Percentiles rank a stretch among this genome's conserved stretches.
Conservation (phyloP, 1,284 basidiomycete genomes). For the Papiliotrema flavescens region DNA sequence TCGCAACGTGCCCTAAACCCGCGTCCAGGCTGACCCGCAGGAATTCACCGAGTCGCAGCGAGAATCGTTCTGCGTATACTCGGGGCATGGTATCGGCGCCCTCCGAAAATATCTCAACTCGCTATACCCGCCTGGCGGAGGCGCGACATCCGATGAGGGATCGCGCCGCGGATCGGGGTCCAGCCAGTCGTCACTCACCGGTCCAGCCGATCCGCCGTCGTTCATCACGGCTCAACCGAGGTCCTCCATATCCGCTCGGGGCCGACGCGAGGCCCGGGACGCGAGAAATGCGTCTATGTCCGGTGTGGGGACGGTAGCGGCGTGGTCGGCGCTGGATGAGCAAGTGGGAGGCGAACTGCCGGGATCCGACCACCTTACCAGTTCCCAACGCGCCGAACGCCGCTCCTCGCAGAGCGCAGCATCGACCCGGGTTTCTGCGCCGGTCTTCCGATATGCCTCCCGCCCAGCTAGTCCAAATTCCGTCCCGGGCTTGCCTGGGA, state of each 20-base stretch:
- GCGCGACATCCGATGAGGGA: constrained; percentile 16
- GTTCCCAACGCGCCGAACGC: too few species aligned
- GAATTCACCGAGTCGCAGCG: constrained; percentile 91
- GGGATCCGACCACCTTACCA: neutral
- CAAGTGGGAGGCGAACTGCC: neutral
- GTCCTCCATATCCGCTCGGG: neutral
- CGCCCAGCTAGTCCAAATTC: neutral
- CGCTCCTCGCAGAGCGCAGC: too few species aligned
- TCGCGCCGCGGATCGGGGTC: constrained; percentile 24
- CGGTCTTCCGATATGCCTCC: neutral
- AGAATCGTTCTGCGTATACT: constrained; percentile 94
- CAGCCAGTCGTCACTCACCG: constrained; percentile 22
- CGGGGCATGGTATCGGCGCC: constrained; percentile 81
- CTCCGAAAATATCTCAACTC: constrained; percentile 67
- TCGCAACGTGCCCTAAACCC: too few species aligned
- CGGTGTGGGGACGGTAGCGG: neutral
- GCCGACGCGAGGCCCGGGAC: too few species aligned
- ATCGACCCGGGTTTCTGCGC: neutral
- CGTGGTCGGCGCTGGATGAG: neutral
- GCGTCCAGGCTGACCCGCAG: constrained; percentile 51
- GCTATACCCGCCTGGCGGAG: constrained; percentile 10
- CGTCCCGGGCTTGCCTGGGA: constrained; percentile 9
- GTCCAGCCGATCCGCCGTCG: constrained; percentile 12
- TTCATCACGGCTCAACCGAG: neutral
- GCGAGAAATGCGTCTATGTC: too few species aligned